Conservation (phyloP, 2,329 filamentous ascomycete species). For the Fusarium subglutinans region DNA sequence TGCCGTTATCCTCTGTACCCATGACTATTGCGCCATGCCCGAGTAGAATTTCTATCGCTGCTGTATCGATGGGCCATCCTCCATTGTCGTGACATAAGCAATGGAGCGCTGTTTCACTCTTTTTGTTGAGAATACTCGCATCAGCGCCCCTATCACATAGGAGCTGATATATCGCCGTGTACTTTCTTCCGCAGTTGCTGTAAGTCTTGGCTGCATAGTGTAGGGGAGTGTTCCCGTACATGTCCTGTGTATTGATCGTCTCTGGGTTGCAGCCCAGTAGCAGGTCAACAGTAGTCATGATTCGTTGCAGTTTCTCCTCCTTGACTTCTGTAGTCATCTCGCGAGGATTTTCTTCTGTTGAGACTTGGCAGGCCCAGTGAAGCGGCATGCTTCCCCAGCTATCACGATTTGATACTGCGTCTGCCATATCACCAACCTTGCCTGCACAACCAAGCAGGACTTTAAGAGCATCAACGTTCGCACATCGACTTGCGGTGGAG, state of each 20-base stretch:
- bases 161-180: not conserved
- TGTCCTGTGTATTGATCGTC: not conserved
- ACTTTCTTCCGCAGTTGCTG: not conserved
- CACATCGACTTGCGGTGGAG: not conserved
- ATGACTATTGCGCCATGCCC: not conserved
- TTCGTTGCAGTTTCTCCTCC: not conserved
- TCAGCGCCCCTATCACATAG: not conserved
- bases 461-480: not conserved
- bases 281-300: rapidly evolving
- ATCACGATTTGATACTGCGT: not conserved
- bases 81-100: not conserved
- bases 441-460: not conserved
- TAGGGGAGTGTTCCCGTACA: rapidly evolving
- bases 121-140: not conserved
- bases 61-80: not conserved
- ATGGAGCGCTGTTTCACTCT: not conserved
- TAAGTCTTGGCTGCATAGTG: not conserved
- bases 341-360: not conserved
- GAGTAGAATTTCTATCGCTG: not conserved
- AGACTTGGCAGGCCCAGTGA: not conserved
- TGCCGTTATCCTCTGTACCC: rapidly evolving
- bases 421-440: rapidly evolving
- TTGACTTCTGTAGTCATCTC: rapidly evolving
- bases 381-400: not conserved
- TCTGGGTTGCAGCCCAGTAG: rapidly evolving